A percentile compares a stretch with the other conserved stretches of the same genome.
These are phyloP conservation scores for Colletotrichum tofieldiae DNA, from an alignment of 2,329 filamentous ascomycete species.

Conservation along the genomic window DNA sequence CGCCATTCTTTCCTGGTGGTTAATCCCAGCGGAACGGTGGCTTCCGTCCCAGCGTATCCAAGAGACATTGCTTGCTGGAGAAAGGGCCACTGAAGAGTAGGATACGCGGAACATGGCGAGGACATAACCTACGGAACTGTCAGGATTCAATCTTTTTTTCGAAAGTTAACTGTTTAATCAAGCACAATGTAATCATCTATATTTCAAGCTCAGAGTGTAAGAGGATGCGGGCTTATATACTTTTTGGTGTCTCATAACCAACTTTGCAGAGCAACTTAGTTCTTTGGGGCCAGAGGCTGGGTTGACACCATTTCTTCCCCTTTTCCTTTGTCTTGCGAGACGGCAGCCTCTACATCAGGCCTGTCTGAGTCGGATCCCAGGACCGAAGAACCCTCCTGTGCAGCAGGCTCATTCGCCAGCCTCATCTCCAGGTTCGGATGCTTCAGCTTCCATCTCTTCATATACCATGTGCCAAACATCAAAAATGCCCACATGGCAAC, in stretches of 20 bases:
- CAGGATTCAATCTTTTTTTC: too few species aligned
- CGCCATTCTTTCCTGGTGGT: conserved; percentile 63
- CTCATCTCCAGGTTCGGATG: conserved; percentile 46
- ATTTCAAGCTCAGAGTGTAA: background rate
- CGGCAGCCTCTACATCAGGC: background rate
- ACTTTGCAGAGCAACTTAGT: background rate
- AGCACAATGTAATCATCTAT: background rate
- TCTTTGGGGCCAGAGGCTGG: conserved; percentile 1
- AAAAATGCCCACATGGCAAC: conserved; percentile 49
- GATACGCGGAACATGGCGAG: too few species aligned
- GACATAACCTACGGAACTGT: background rate
- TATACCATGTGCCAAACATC: conserved; percentile 49
- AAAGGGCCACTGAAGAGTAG: conserved; percentile 25
- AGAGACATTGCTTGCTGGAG: conserved; percentile 50
- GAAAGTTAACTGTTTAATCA: rapidly evolving
- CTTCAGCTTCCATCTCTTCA: conserved; percentile 48
- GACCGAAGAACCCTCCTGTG: conserved; percentile 6
- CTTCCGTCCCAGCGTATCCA: conserved; percentile 61
- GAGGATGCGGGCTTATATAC: background rate
- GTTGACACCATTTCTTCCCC: conserved; percentile 5
- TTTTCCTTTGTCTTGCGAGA: background rate
- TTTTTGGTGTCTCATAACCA: rapidly evolving
- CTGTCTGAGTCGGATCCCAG: conserved; percentile 31
- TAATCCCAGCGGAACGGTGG: conserved; percentile 64
- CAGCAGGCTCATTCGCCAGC: conserved; percentile 19